These are phyloP conservation scores for Brasilioporus rufonigricans DNA, from an alignment of 768 basidiomycete species.

Conservation along the genomic window DNA sequence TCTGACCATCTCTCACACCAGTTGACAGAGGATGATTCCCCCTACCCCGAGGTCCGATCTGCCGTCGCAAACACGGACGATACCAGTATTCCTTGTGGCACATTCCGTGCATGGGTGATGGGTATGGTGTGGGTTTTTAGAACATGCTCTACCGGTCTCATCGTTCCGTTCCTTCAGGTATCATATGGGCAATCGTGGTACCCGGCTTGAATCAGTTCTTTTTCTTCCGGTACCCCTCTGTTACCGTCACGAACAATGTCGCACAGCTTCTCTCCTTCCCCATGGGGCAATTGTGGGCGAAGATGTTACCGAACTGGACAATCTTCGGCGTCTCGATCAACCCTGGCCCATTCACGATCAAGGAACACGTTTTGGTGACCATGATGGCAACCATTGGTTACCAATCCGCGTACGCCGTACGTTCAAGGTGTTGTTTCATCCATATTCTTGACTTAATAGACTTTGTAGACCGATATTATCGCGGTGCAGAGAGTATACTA, in stretches of 20 bases:
- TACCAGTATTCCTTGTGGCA: slow-evolving; percentile 56
- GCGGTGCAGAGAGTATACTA: slow-evolving; percentile 75
- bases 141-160: neutral
- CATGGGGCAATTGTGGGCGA: slow-evolving; percentile 61
- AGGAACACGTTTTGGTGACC: slow-evolving; percentile 67
- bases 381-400: slow-evolving; percentile 58
- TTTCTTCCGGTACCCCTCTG: slow-evolving; percentile 63
- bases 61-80: slow-evolving; percentile 77
- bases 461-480: slow-evolving; percentile 58
- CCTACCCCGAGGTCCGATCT: slow-evolving; percentile 80
- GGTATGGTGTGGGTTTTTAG: slow-evolving; percentile 29
- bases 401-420: slow-evolving; percentile 27
- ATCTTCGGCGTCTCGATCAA: slow-evolving; percentile 66
- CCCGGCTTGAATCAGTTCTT: slow-evolving; percentile 80
- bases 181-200: slow-evolving; percentile 55
- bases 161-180: too few relatives aligned
- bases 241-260: slow-evolving; percentile 46
- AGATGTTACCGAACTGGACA: slow-evolving; percentile 46
- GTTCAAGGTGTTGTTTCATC: slow-evolving; percentile 16
- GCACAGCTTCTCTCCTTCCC: slow-evolving; percentile 64
- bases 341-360: slow-evolving; percentile 75
- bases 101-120: slow-evolving; percentile 59
- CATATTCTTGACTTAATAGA: too few relatives aligned
- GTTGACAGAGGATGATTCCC: slow-evolving; percentile 64
- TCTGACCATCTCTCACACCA: slow-evolving; percentile 13